Percentiles rank a stretch among this genome's conserved stretches.
phyloP scores from a whole-genome alignment of 768 basidiomycete species.

The Suillus lakei region DNA sequence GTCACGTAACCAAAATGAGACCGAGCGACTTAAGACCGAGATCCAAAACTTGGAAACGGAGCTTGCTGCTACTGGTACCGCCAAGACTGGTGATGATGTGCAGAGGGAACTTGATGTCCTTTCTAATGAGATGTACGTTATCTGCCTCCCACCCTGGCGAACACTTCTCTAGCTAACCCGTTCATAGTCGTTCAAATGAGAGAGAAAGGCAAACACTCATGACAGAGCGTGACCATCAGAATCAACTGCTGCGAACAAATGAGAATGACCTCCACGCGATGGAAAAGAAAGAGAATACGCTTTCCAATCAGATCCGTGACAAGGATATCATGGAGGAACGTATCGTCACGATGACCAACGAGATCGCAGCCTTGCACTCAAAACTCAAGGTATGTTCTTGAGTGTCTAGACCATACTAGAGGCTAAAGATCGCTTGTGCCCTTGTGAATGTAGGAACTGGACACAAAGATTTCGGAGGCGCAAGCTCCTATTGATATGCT shows the following conservation, averaged over 20 bases:
- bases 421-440: slow-evolving; percentile 4
- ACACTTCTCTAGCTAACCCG: background rate
- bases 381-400: slow-evolving; percentile 53
- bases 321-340: slow-evolving; percentile 59
- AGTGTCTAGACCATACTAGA: background rate
- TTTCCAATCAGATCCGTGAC: slow-evolving; percentile 62
- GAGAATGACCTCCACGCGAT: slow-evolving; percentile 67
- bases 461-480: slow-evolving; percentile 60
- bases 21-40: slow-evolving; percentile 63
- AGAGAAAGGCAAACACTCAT: slow-evolving; percentile 61
- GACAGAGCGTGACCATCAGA: slow-evolving; percentile 67
- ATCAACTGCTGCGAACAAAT: slow-evolving; percentile 50
- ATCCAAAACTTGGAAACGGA: slow-evolving; percentile 68
- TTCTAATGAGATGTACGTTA: slow-evolving; percentile 65
- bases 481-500: slow-evolving; percentile 68
- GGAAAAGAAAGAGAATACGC: slow-evolving; percentile 63
- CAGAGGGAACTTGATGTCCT: slow-evolving; percentile 75
- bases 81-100: slow-evolving; percentile 85
- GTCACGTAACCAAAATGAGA: slow-evolving; percentile 60
- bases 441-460: slow-evolving; percentile 55
- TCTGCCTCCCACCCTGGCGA: background rate
- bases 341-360: slow-evolving; percentile 61
- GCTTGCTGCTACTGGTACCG: slow-evolving; percentile 72
- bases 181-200: slow-evolving; percentile 65
- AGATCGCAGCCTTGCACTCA: slow-evolving; percentile 48